A percentile compares a stretch with the other conserved stretches of the same genome.
These are phyloP conservation scores for Lecanicillium sp. DNA, from an alignment of 2,329 filamentous ascomycete species.

Conservation along the genomic window DNA sequence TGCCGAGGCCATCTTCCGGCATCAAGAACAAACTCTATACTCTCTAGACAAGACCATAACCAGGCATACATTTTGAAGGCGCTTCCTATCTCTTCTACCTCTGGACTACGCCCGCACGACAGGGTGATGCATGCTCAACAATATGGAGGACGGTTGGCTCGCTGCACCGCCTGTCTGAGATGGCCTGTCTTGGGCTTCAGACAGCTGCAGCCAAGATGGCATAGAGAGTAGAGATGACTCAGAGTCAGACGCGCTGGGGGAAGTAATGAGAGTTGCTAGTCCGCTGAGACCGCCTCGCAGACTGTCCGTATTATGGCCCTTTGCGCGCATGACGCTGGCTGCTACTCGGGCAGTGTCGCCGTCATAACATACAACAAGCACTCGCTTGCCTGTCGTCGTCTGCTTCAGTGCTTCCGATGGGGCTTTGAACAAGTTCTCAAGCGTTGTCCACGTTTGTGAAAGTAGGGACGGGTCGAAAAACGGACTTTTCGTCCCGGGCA, in stretches of 20 bases:
- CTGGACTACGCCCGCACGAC: no score
- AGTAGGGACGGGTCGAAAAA: conserved; percentile 37
- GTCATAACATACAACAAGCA: conserved; percentile 44
- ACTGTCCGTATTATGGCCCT: conserved; percentile 38
- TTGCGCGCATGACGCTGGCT: conserved; percentile 43
- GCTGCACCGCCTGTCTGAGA: background rate
- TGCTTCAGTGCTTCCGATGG: conserved; percentile 12
- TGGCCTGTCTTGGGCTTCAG: background rate
- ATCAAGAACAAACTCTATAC: no score
- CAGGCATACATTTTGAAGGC: no score
- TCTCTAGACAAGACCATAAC: no score
- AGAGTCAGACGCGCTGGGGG: background rate
- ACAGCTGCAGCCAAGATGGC: conserved; percentile 5
- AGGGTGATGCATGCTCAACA: no score
- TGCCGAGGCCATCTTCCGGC: no score
- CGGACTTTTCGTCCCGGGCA: conserved; percentile 28
- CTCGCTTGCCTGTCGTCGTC: conserved; percentile 21
- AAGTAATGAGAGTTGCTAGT: conserved; percentile 1
- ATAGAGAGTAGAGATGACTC: background rate
- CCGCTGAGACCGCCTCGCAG: conserved; percentile 31
- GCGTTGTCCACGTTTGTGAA: conserved; percentile 35
- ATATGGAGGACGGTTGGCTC: no score
- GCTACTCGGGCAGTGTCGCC: conserved; percentile 47
- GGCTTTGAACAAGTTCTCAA: conserved; percentile 34
- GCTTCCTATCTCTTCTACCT: no score